Evolutionary conservation across 768 basidiomycete genomes (phyloP).

Genomic region (Exsudoporus frostii): DNA sequence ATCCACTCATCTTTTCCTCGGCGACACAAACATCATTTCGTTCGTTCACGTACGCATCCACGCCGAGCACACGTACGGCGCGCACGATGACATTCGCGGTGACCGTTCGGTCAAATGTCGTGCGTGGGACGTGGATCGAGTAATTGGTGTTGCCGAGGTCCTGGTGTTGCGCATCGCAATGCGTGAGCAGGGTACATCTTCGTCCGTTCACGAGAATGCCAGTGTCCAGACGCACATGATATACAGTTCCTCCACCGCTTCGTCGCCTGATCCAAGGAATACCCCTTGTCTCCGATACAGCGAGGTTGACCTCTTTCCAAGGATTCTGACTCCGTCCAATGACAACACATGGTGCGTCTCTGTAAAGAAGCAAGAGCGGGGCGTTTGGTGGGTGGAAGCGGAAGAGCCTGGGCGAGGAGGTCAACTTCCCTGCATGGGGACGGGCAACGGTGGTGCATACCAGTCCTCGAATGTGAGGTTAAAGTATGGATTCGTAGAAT

Average conservation of each 20-base stretch:
- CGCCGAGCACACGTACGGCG: constrained; percentile 72
- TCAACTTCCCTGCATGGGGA: constrained; percentile 28
- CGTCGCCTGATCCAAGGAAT: constrained; percentile 81
- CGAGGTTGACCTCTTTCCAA: constrained; percentile 93
- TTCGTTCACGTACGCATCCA: constrained; percentile 80
- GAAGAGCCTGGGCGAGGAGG: constrained; percentile 58
- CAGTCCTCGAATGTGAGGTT: constrained; percentile 91
- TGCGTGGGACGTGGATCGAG: constrained; percentile 85
- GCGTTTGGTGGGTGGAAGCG: constrained; percentile 62
- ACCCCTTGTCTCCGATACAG: constrained; percentile 44
- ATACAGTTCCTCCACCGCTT: constrained; percentile 95
- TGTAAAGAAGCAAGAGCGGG: constrained; percentile 83
- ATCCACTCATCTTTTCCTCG: constrained; percentile 77
- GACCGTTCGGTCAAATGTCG: constrained; percentile 71
- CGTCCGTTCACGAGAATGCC: not conserved
- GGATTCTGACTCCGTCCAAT: constrained; percentile 97
- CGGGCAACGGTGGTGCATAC: constrained; percentile 38
- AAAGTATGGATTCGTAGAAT: constrained; percentile 79
- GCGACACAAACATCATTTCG: constrained; percentile 90
- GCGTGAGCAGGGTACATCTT: not conserved
- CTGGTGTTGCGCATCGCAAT: constrained; percentile 39
- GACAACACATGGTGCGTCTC: constrained; percentile 84
- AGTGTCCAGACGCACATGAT: constrained; percentile 63
- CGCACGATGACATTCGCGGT: constrained; percentile 76
- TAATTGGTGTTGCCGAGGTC: constrained; percentile 98